Base-by-base conservation (phyloP, 169 alveolate species). In the Plasmodium coatneyi region DNA sequence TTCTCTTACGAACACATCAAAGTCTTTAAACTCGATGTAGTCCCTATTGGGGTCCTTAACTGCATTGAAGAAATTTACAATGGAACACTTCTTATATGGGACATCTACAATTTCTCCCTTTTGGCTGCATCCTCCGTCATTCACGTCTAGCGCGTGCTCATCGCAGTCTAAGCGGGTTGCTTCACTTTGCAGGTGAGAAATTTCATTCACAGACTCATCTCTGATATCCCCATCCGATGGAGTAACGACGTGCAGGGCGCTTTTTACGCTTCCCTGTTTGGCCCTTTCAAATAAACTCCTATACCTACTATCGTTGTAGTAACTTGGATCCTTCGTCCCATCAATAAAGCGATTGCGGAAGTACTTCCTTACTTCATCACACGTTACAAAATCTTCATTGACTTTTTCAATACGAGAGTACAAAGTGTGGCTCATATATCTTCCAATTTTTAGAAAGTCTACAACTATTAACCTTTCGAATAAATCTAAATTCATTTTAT, bases 271-370 rank as follows among this genome's bases (percentile, higher is more conserved):
- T 25, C 71, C 93, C 46, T 87, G 79, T 19, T 1, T 52, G n/a
- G 36, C 30, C 30, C 36, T 54, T 12, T 76, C 71, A 87, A 87
- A 78, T 76, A 25, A 41, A 43, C n/a, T 36, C 39, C 30, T 79
- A 80, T 89, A 89, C 72, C 70, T 79, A 9, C 82, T 56, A 72
- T 89, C 94, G 72, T 80, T 16, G 79, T 80, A 80, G 49, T 80
- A 89, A 89, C 94, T 89, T 41, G 94, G 94, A 80, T 89, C 94
- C 36, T 89, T 89, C 71, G 43, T 70, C 14, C 94, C 94, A 60
- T 89, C 94, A 60, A 89, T 80, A 30, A 89, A 89, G 25, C 94
- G 94, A 25, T 89, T 89, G 5, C 43, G 52, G 30, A 89, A 89
- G 54, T 43, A 89, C 9, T 60, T 89, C 54, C 76, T 60, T 3